A percentile compares a stretch with the other conserved stretches of the same genome.
Conservation (phyloP, 768 basidiomycete species). For the Holtermanniella nyarrowii region DNA sequence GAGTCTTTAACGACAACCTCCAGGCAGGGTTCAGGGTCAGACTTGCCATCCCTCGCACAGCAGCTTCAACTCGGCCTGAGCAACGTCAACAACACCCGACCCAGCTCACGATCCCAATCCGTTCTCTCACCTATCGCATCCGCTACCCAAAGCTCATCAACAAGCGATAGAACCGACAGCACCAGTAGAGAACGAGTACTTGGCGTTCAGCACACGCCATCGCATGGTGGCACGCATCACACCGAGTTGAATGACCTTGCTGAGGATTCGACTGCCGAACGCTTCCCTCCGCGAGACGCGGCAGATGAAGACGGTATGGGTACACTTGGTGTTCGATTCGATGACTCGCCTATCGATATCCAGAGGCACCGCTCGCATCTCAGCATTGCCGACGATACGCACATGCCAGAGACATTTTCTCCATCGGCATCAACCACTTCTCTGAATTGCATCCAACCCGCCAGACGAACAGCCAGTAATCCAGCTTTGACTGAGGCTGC, state of each 20-base stretch:
- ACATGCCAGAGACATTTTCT: background rate
- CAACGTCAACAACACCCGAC: background rate
- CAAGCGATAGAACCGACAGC: constrained; percentile 24
- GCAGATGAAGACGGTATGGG: background rate
- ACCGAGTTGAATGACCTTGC: background rate
- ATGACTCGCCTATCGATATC: background rate
- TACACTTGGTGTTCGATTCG: background rate
- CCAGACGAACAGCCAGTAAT: background rate
- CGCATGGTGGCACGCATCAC: too few relatives aligned
- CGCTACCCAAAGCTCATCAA: constrained; percentile 9
- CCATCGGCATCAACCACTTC: background rate
- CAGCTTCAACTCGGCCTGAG: background rate
- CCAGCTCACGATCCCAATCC: background rate
- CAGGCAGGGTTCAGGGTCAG: background rate
- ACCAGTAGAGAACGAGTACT: constrained; percentile 10
- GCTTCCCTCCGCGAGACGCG: background rate
- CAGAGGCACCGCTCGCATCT: background rate
- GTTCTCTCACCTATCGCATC: constrained; percentile 27
- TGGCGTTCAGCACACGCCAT: background rate
- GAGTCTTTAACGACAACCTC: too few relatives aligned
- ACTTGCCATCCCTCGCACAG: background rate
- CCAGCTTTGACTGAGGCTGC: background rate
- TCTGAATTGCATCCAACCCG: background rate
- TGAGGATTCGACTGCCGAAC: background rate
- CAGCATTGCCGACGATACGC: background rate